Conservation (phyloP, 768 basidiomycete species). For the Lyophyllum semitale region DNA sequence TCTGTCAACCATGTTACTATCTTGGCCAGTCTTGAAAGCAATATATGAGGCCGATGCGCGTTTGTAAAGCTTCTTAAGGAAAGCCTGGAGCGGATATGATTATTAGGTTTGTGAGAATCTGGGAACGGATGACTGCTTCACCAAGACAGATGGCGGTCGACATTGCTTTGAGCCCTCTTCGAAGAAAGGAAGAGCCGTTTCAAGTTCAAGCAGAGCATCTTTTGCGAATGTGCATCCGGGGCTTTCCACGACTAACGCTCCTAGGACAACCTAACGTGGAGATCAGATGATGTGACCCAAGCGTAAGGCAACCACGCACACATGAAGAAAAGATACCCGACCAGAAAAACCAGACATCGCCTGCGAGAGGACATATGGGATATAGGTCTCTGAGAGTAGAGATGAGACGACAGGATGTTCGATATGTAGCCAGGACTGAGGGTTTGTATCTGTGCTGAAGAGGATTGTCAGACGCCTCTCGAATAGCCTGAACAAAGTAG, state of each 20-base stretch:
- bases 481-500: slow-evolving; percentile 50
- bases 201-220: slow-evolving; percentile 40
- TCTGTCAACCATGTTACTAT: neutral
- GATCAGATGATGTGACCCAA: neutral
- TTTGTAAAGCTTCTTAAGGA: slow-evolving; percentile 36
- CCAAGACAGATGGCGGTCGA: slow-evolving; percentile 37
- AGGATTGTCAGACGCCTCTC: slow-evolving; percentile 41
- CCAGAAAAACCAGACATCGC: slow-evolving; percentile 53
- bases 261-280: slow-evolving; percentile 40
- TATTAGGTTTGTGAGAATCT: neutral
- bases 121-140: slow-evolving; percentile 17
- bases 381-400: slow-evolving; percentile 39
- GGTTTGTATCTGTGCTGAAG: slow-evolving; percentile 44
- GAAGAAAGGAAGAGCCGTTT: slow-evolving; percentile 38
- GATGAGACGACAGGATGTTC: slow-evolving; percentile 45
- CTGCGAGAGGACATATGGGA: slow-evolving; percentile 32
- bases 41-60: slow-evolving; percentile 35
- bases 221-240: slow-evolving; percentile 43
- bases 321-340: slow-evolving; percentile 49
- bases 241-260: slow-evolving; percentile 46
- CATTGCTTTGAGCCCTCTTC: slow-evolving; percentile 41
- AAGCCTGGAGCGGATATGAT: slow-evolving; percentile 24
- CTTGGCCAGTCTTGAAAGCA: slow-evolving; percentile 27
- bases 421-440: slow-evolving; percentile 46
- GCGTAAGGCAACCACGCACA: slow-evolving; percentile 30